Evolutionary conservation across 2,329 filamentous ascomycete species (phyloP).

Genomic region (Ophiostoma triangulosporum): DNA sequence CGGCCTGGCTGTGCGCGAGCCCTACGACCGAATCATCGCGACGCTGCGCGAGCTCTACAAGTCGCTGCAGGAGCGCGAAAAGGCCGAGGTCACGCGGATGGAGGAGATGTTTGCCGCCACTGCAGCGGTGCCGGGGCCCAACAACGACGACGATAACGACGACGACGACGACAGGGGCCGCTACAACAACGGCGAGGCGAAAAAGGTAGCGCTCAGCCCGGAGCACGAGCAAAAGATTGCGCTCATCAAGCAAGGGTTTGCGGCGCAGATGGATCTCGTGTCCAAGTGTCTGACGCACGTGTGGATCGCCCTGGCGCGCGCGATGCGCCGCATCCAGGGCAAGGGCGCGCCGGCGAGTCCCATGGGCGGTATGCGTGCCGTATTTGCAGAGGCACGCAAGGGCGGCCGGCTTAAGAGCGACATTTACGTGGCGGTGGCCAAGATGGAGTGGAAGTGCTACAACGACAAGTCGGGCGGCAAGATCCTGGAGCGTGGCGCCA

Average conservation of each 20-base stretch:
- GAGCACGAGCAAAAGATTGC: slow-evolving; percentile 46
- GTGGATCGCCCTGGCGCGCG: slow-evolving; percentile 89
- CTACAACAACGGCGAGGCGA: slow-evolving; percentile 17
- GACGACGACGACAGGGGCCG: slow-evolving; percentile 19
- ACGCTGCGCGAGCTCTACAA: slow-evolving; percentile 79
- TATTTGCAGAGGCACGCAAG: slow-evolving; percentile 80
- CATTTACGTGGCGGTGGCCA: slow-evolving; percentile 83
- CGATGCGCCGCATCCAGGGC: slow-evolving; percentile 88
- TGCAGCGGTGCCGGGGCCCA: slow-evolving; percentile 2
- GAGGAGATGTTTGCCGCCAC: slow-evolving; percentile 33
- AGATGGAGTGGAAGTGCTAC: slow-evolving; percentile 92
- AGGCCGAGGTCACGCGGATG: slow-evolving; percentile 41
- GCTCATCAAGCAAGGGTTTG: slow-evolving; percentile 51
- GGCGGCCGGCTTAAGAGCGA: slow-evolving; percentile 83
- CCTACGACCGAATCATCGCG: slow-evolving; percentile 71
- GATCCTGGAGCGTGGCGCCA: slow-evolving; percentile 89
- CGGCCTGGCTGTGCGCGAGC: slow-evolving; percentile 64
- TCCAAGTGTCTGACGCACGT: slow-evolving; percentile 80
- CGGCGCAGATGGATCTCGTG: slow-evolving; percentile 59
- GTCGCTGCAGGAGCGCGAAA: slow-evolving; percentile 52
- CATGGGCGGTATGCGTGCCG: slow-evolving; percentile 60
- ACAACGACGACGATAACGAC: slow-evolving; percentile 14
- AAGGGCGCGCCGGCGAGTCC: slow-evolving; percentile 50
- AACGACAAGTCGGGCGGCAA: slow-evolving; percentile 85
- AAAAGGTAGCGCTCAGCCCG: slow-evolving; percentile 23